A percentile compares a stretch with the other conserved stretches of the same genome.
phyloP scores from a whole-genome alignment of 371 early-diverging fungal species.

The Mortierella sp. region DNA sequence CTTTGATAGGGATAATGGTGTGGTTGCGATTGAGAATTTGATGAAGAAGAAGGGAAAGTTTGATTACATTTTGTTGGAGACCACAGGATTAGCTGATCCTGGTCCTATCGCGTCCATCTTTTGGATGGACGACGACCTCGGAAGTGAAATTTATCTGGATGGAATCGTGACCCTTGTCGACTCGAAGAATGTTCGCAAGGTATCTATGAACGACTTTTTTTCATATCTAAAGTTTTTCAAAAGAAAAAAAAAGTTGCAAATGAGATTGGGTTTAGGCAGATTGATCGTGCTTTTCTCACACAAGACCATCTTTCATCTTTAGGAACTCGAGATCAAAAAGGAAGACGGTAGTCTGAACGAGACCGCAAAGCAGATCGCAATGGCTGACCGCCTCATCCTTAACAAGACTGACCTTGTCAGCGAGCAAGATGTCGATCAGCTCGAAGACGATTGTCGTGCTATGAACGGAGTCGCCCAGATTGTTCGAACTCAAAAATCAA shows the following conservation, averaged over 20 bases:
- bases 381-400: slow-evolving; percentile 93
- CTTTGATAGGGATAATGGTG: slow-evolving; percentile 83
- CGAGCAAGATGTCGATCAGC: slow-evolving; percentile 54
- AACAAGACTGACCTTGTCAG: slow-evolving; percentile 93
- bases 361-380: slow-evolving; percentile 88
- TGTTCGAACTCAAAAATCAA: slow-evolving; percentile 62
- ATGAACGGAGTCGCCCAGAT: slow-evolving; percentile 76
- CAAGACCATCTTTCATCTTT: background rate
- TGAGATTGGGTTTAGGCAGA: background rate
- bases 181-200: slow-evolving; percentile 79
- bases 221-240: slow-evolving; percentile 55
- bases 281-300: background rate
- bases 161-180: slow-evolving; percentile 96
- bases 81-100: slow-evolving; percentile 74
- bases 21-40: slow-evolving; percentile 93
- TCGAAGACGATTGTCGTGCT: slow-evolving; percentile 63
- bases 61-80: slow-evolving; percentile 96
- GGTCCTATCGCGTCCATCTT: slow-evolving; percentile 95
- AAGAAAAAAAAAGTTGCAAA: slow-evolving; percentile 57
- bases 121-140: slow-evolving; percentile 96
- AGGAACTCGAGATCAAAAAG: slow-evolving; percentile 42
- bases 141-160: slow-evolving; percentile 90
- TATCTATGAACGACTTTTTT: slow-evolving; percentile 12
- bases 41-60: slow-evolving; percentile 91
- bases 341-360: slow-evolving; percentile 54